Conservation (phyloP, 371 early-diverging fungal genomes). For the Mortierella sp. region DNA sequence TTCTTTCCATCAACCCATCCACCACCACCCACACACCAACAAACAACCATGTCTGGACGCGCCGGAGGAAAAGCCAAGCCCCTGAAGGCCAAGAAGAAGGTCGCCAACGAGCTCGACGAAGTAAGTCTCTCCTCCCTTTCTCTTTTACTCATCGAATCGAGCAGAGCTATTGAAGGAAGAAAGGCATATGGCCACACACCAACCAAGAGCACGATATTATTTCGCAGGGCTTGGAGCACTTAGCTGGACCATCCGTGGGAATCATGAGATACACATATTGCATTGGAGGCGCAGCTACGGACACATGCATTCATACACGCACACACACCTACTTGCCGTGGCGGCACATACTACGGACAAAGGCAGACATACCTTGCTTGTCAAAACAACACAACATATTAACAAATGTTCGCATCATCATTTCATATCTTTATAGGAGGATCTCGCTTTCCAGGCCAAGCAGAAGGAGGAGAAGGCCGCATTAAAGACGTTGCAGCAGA, state of each 20-base stretch:
- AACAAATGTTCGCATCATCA: neutral
- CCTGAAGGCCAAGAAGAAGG: constrained; percentile 84
- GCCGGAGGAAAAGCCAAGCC: constrained; percentile 86
- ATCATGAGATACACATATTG: neutral
- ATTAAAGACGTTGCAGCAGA: constrained; percentile 83
- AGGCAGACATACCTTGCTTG: neutral
- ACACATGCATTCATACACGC: no score
- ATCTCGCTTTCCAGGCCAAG: constrained; percentile 88
- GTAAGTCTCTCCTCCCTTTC: constrained; percentile 39
- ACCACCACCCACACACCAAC: constrained; percentile 59
- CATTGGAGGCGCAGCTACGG: constrained; percentile 2
- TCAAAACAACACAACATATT: neutral
- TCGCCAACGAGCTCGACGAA: constrained; percentile 70
- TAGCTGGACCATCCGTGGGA: neutral
- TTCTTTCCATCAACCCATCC: constrained; percentile 52
- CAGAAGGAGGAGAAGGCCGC: constrained; percentile 86
- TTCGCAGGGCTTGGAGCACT: neutral
- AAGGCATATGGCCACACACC: neutral
- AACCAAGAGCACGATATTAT: neutral
- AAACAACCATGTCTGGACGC: constrained; percentile 41
- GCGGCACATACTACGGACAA: neutral
- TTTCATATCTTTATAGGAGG: constrained; percentile 62
- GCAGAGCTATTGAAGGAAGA: no score
- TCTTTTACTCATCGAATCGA: neutral
- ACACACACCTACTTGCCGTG: neutral